Evolutionary conservation across 495 filamentous ascomycete species (phyloP).

Genomic region (Mytilinidion resinicola): DNA sequence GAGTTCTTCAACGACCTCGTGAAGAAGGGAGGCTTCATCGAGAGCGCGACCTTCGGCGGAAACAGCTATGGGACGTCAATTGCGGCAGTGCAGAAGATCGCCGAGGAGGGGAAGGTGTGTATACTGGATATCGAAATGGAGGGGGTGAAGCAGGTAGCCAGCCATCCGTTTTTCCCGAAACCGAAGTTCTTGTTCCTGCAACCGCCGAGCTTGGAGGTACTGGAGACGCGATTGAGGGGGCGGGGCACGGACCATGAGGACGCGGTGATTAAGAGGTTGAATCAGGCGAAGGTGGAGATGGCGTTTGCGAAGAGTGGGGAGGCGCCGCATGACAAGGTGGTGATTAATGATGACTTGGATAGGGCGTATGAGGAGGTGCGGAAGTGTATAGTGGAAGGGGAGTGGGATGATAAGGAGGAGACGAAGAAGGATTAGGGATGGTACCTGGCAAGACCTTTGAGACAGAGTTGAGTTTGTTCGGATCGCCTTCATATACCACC

Average conservation of each 20-base stretch:
- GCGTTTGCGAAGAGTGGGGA: conserved; percentile 61
- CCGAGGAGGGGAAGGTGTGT: conserved; percentile 58
- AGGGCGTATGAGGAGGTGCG: conserved; percentile 73
- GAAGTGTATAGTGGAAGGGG: conserved; percentile 41
- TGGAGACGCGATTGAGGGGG: conserved; percentile 73
- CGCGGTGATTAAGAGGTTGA: conserved; percentile 63
- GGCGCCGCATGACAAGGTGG: conserved; percentile 74
- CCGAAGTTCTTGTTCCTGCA: conserved; percentile 74
- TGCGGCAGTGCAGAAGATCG: conserved; percentile 66
- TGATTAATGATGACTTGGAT: conserved; percentile 88
- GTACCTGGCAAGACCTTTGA: too few relatives aligned
- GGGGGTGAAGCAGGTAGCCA: conserved; percentile 88
- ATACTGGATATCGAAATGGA: conserved; percentile 94
- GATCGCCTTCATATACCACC: too few relatives aligned
- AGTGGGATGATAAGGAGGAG: not conserved
- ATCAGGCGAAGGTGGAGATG: conserved; percentile 76
- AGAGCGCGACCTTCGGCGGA: conserved; percentile 79
- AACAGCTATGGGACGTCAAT: conserved; percentile 85
- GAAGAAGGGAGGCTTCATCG: conserved; percentile 69
- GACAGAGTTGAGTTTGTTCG: too few relatives aligned
- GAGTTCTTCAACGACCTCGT: conserved; percentile 66
- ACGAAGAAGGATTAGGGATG: not conserved
- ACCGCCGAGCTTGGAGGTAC: conserved; percentile 66
- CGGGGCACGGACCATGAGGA: conserved; percentile 80
- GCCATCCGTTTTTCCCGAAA: conserved; percentile 64